Conservation (phyloP, 2,329 filamentous ascomycete genomes). For the Alternaria burnsii region DNA sequence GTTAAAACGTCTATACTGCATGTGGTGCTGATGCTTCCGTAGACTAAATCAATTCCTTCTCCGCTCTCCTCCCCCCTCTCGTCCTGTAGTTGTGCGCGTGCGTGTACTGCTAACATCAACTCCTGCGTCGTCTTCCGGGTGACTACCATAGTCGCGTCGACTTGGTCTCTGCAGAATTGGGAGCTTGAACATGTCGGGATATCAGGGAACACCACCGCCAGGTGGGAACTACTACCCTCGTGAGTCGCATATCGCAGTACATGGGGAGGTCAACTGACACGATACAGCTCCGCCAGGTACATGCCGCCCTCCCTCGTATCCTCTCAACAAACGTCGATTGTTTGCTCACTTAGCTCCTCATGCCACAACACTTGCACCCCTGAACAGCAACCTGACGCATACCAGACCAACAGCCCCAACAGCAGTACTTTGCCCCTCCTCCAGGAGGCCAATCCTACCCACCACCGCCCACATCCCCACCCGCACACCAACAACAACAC, state of each 20-base stretch:
- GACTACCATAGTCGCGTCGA: background rate
- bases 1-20: conserved; percentile 25
- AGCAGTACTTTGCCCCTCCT: conserved; percentile 52
- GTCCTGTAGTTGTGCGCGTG: background rate
- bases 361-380: background rate
- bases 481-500: conserved; percentile 41
- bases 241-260: conserved; percentile 23
- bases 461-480: conserved; percentile 46
- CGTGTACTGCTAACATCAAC: conserved; percentile 1
- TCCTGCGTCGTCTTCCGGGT: background rate
- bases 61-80: conserved; percentile 1
- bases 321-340: background rate
- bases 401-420: conserved; percentile 40
- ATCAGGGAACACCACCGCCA: conserved; percentile 42
- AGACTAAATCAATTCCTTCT: conserved; percentile 16
- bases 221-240: conserved; percentile 50
- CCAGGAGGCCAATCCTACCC: conserved; percentile 44
- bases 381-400: conserved; percentile 13
- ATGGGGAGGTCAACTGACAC: conserved; percentile 20
- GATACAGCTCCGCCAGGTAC: conserved; percentile 45
- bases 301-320: background rate
- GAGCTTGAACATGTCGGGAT: conserved; percentile 40
- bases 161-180: background rate
- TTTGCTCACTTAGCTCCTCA: background rate
- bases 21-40: conserved; percentile 33